These are phyloP conservation scores for Glycine tomentella DNA, from an alignment of 306 rosid genomes.

Conservation along the genomic window DNA sequence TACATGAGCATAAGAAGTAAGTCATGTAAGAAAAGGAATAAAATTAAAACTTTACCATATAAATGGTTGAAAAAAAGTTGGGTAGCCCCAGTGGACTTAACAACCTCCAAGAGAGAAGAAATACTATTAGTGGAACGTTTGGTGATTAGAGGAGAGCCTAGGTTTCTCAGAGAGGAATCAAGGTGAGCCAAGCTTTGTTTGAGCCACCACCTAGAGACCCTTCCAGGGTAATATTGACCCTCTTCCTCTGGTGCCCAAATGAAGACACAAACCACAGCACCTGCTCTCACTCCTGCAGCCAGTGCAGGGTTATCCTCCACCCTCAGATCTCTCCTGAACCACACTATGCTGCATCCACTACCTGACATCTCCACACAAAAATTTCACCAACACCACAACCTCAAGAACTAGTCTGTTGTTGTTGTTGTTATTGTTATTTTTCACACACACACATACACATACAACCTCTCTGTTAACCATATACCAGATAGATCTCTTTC, in stretches of 20 bases:
- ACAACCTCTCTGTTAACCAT: constrained; percentile 39
- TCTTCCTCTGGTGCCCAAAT: constrained; percentile 99
- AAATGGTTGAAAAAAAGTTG: constrained; percentile 95
- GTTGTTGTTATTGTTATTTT: neutral
- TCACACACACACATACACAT: neutral
- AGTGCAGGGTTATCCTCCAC: constrained; percentile 95
- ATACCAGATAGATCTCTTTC: constrained; percentile 46
- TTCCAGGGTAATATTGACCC: constrained; percentile 87
- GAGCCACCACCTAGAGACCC: constrained; percentile 99
- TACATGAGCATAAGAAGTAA: neutral
- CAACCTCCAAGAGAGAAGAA: constrained; percentile 83
- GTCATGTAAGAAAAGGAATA: neutral
- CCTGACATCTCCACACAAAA: constrained; percentile 68
- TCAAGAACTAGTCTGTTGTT: neutral
- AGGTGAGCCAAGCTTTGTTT: constrained; percentile 88
- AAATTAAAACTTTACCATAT: constrained; percentile 73
- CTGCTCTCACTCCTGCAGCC: constrained; percentile 90
- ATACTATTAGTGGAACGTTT: constrained; percentile 81
- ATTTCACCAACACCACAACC: constrained; percentile 35
- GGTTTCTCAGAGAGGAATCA: constrained; percentile 79
- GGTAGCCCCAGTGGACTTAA: constrained; percentile 86
- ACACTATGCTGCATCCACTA: constrained; percentile 95
- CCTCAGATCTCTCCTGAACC: constrained; percentile 99
- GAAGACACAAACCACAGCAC: constrained; percentile 85
- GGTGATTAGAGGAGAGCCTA: constrained; percentile 81